Evolutionary conservation across 2,329 filamentous ascomycete species (phyloP).

Genomic region (Cercospora sp.): DNA sequence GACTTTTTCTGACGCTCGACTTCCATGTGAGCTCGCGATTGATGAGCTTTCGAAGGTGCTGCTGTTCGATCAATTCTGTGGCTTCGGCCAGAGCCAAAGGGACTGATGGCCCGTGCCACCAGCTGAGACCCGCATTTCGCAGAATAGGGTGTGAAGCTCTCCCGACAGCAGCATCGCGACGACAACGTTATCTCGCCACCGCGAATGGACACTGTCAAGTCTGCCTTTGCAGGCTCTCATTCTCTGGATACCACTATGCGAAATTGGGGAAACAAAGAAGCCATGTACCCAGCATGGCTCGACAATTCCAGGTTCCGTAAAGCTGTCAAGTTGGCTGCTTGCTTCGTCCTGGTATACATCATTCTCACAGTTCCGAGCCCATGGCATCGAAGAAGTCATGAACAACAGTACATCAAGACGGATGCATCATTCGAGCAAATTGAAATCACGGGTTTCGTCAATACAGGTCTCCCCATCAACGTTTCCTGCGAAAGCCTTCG

Average conservation of each 20-base stretch:
- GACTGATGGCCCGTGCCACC: too few relatives aligned
- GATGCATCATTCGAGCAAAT: background rate
- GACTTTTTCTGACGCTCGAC: too few relatives aligned
- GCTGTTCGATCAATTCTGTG: background rate
- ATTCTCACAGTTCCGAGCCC: background rate
- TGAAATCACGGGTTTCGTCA: background rate
- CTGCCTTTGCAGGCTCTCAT: background rate
- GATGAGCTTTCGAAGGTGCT: too few relatives aligned
- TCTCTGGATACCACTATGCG: background rate
- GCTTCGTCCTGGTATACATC: background rate
- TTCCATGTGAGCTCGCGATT: too few relatives aligned
- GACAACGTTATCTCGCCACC: background rate
- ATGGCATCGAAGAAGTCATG: background rate
- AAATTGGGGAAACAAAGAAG: background rate
- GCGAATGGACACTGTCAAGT: background rate
- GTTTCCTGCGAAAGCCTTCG: background rate
- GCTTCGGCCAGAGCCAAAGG: background rate
- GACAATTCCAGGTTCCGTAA: background rate
- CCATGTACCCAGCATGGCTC: background rate
- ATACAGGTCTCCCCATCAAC: background rate
- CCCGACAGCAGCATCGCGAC: background rate
- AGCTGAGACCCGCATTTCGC: background rate
- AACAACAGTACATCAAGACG: background rate
- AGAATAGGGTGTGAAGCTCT: background rate
- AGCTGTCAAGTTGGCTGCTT: background rate